Base-by-base conservation (phyloP, 73 alveolate genomes). In the Paramecium sexaurelia region DNA sequence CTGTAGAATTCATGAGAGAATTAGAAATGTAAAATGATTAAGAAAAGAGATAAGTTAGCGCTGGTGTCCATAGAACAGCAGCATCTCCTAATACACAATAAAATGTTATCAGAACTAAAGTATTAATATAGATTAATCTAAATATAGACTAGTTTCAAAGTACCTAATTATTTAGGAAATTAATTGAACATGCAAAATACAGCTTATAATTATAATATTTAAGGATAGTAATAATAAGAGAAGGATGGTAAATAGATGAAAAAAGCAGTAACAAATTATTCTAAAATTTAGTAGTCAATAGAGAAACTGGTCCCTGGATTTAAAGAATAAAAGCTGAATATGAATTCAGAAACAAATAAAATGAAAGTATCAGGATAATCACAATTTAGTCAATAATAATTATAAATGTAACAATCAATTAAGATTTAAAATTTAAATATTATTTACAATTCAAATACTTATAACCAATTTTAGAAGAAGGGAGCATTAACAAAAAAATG, bases 51-150 rank as follows among this genome's bases (percentile, higher is more conserved):
- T 43, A 78, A 78, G 90, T 78, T 2, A 78, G 90, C 41, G 90
- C 90, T n/a, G 90, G 90, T 40, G 90, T 78, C 13, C 43, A 78
- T 22, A 13, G 90, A 37, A 78, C 90, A 17, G 90, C 90, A 40
- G 90, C 73, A n/a, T 78, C 90, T 5, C 90, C 90, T 0, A 71
- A 78, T 6, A 78, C 90, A 15, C 24, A 78, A 78, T 78, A 78
- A 20, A 78, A 78, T 78, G 90, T 78, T 10, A 78, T 78, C 3
- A 78, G 90, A 78, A 78, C 90, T 9, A 78, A 78, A 78, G 87
- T 73, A 73, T 20, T 17, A 32, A 33, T 27, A 0, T 11, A 17
- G 8, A 20, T 20, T 1, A 66, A 6, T 8, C 11, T 0, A 10
- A 8, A 27, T 10, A 32, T 73, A 73, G 87, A 78, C 90, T 37